A percentile compares a stretch with the other conserved stretches of the same genome.
Conservation (phyloP, 2,329 filamentous ascomycete species). For the Berkeleyomyces rouxiae region DNA sequence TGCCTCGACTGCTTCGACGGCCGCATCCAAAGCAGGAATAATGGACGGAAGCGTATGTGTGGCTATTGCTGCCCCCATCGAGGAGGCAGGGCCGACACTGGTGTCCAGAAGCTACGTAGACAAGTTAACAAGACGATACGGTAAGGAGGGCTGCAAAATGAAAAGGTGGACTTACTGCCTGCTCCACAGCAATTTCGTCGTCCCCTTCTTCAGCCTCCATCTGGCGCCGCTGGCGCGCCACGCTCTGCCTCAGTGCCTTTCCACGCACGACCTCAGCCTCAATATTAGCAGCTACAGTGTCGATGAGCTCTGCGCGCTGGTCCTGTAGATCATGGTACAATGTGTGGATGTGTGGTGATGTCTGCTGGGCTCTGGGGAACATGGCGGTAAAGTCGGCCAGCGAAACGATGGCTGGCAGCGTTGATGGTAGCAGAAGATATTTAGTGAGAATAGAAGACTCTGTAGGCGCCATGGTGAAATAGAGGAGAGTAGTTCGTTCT, state of each 20-base stretch:
- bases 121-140: not conserved
- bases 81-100: constrained; percentile 19
- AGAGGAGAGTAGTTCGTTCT: not conserved
- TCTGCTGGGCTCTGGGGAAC: constrained; percentile 51
- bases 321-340: constrained; percentile 69
- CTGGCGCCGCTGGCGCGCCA: constrained; percentile 32
- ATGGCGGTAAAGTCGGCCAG: constrained; percentile 59
- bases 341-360: constrained; percentile 46
- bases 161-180: constrained; percentile 27
- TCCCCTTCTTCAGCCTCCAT: constrained; percentile 37
- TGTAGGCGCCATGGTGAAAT: constrained; percentile 46
- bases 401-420: constrained; percentile 56
- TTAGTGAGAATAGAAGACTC: constrained; percentile 60
- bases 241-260: constrained; percentile 41
- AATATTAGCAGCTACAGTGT: constrained; percentile 49
- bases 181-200: constrained; percentile 47
- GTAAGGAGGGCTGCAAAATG: not conserved
- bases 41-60: constrained; percentile 48
- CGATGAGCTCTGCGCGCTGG: constrained; percentile 51
- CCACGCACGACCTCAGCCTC: constrained; percentile 34
- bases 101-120: not conserved
- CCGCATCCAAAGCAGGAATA: constrained; percentile 51
- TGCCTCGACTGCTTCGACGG: constrained; percentile 46
- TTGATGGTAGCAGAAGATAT: constrained; percentile 62
- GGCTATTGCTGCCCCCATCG: constrained; percentile 25